Evolutionary conservation across 306 rosid genomes (phyloP), one percentile per base, ranked within the genome.

Genomic region (Vicia faba): DNA sequence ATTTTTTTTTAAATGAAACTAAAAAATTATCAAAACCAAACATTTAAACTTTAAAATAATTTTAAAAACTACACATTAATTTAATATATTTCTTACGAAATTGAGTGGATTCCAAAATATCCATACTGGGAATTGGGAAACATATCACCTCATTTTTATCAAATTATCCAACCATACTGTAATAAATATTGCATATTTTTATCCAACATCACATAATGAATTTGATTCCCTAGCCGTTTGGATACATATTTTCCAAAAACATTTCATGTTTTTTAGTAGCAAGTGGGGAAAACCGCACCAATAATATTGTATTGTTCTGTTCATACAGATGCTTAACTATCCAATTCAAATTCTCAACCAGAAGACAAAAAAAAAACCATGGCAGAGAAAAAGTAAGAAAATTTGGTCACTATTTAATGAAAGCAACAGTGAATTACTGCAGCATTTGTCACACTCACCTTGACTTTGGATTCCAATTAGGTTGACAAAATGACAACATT

Each of bases 401-500:
- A 19, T 36, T 63, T 69, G 66, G 59, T 70, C 57, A 68, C 51
- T 76, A 48, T 74, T 71, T 36, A 62, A 69, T 68, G 38, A 56
- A 66, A 70, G 71, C 44, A 77, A 6, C 4, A 43, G 49, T 66
- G 45, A 76, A 75, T 70, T 28, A 43, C 44, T 64, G 14, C 76
- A 70, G 46, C 79, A 68, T 39, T 78, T 71, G 89, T 85, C 87
- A 66, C 74, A 65, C 75, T 82, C 72, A 70, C 0, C 65, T 61
- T 50, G 78, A 74, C 87, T 66, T 75, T 82, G 87, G 89, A 84
- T 87, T 73, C 89, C 87, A 75, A 56, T 76, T 73, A 39, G 40
- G 28, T 75, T 80, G 65, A 84, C 75, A 76, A 80, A 68, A 31
- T 61, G 49, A 33, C 78, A 69, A 38, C 53, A 50, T 41, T 46